phyloP scores from a whole-genome alignment of 208 protist genomes.

The Crithidia mellificae region DNA sequence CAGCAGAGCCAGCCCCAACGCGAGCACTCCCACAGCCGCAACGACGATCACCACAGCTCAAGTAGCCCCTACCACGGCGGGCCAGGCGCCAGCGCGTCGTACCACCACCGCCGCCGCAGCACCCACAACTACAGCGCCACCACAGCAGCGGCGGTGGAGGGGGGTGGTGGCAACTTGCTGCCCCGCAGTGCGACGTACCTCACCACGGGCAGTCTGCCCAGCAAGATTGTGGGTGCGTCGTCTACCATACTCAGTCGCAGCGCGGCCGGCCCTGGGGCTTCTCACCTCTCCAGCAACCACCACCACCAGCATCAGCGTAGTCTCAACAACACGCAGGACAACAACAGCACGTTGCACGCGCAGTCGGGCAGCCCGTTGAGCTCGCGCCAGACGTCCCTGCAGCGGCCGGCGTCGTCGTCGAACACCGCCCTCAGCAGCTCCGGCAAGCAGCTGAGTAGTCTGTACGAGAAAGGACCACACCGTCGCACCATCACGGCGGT shows the following conservation, averaged over 20 bases:
- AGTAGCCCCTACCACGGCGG: background rate
- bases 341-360: background rate
- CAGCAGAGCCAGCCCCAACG: no score
- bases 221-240: background rate
- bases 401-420: constrained; percentile 4
- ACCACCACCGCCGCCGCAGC: background rate
- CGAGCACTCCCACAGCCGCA: no score
- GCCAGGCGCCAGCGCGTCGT: no score
- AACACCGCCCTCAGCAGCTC: constrained; percentile 9
- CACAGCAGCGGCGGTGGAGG: background rate
- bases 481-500: constrained; percentile 10
- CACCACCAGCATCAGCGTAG: background rate
- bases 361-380: background rate
- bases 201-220: constrained; percentile 3
- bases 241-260: background rate
- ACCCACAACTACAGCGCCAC: background rate
- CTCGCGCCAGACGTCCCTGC: background rate
- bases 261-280: no score
- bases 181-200: background rate
- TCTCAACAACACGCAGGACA: background rate
- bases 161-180: background rate
- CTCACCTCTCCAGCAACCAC: no score
- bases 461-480: background rate
- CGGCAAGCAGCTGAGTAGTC: background rate
- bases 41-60: background rate